These are phyloP conservation scores for Xylariaceae sp. DNA, from an alignment of 2,329 filamentous ascomycete genomes.

Conservation along the genomic window DNA sequence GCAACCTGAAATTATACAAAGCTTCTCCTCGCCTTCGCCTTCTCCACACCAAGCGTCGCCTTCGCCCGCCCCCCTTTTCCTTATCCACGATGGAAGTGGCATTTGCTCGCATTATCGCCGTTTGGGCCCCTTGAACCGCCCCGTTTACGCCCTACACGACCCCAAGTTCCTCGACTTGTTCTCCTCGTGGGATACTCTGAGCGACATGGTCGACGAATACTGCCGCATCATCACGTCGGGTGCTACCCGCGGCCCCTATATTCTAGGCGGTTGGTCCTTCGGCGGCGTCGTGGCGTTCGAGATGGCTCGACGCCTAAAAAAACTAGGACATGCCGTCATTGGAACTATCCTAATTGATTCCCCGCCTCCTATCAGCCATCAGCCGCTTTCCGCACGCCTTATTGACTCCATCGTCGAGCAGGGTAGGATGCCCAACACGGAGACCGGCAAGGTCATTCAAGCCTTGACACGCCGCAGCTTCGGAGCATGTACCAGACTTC, in stretches of 20 bases:
- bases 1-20: not conserved
- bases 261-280: conserved; percentile 65
- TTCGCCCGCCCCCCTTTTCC: conserved; percentile 5
- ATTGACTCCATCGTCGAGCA: no score
- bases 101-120: conserved; percentile 22
- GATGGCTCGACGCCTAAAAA: conserved; percentile 47
- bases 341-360: conserved; percentile 52
- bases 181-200: conserved; percentile 16
- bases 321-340: conserved; percentile 45
- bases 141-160: conserved; percentile 19
- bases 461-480: conserved; percentile 1
- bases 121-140: conserved; percentile 16
- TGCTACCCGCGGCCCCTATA: conserved; percentile 50
- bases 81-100: conserved; percentile 28
- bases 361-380: conserved; percentile 51
- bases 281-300: conserved; percentile 64
- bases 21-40: no score
- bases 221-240: conserved; percentile 1
- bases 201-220: conserved; percentile 25
- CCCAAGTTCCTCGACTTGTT: conserved; percentile 15
- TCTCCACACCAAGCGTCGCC: no score
- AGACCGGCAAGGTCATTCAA: conserved; percentile 1
- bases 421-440: no score
- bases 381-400: conserved; percentile 53
- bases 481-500: not conserved